Evolutionary conservation across 306 rosid species (phyloP).

Genomic region (Lupinus albus): DNA sequence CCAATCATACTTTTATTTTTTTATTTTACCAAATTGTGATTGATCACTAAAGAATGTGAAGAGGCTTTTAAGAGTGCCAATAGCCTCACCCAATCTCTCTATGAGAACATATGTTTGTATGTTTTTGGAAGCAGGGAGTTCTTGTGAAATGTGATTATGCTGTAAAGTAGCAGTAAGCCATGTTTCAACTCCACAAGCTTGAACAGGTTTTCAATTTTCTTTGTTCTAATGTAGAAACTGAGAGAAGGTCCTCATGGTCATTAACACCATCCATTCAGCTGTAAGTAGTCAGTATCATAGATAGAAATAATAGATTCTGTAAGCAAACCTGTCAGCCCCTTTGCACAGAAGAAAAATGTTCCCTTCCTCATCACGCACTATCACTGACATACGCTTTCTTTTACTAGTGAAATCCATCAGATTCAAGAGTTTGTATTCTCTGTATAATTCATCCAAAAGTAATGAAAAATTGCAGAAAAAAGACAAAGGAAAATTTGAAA

Average conservation of each 20-base stretch:
- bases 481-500: neutral
- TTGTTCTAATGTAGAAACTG: conserved; percentile 28
- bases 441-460: conserved; percentile 46
- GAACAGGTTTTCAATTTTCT: conserved; percentile 29
- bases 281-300: conserved; percentile 16
- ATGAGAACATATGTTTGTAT: neutral
- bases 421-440: conserved; percentile 88
- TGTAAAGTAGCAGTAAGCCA: conserved; percentile 25
- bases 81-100: neutral
- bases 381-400: conserved; percentile 95
- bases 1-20: too few species aligned
- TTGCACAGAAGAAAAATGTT: conserved; percentile 79
- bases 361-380: conserved; percentile 83
- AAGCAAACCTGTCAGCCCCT: conserved; percentile 98
- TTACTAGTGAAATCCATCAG: conserved; percentile 91
- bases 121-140: conserved; percentile 25
- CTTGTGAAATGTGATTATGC: conserved; percentile 6
- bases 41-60: too few species aligned
- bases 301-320: conserved; percentile 36
- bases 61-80: too few species aligned
- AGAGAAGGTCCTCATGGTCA: conserved; percentile 28
- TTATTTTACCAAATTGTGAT: too few species aligned
- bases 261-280: conserved; percentile 18
- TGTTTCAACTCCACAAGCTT: conserved; percentile 29
- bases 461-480: conserved; percentile 6